Evolutionary conservation across 768 basidiomycete species (phyloP), one percentile per base, ranked within the genome.

Genomic region (Russula earlei): DNA sequence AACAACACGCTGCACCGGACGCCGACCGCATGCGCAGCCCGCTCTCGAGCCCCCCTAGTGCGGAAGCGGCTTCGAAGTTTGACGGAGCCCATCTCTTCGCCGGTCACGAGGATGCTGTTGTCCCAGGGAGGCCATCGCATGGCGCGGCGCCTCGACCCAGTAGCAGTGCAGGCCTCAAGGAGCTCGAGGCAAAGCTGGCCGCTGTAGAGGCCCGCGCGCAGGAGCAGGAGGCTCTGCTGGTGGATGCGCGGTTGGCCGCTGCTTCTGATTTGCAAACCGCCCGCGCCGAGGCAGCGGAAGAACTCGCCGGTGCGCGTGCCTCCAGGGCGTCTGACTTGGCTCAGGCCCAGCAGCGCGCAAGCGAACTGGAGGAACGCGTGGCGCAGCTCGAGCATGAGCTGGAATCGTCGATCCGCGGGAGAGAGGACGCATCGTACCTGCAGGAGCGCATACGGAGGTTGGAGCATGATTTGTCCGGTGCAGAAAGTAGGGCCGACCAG

Each of bases 41-140:
- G 3, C 48, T 55, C 31, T 71, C 70, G 38, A 69, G 69, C 22
- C 74, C 77, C 44, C 76, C 79, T 50, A n/a, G 5, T 31, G 11
- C 19, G 45, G 29, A 19, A 17, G 71, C 79, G 5, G 71, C 76
- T n/a, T 75, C 73, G 40, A 63, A 80, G 37, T 93, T 93, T 66
- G 87, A 89, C 52, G 88, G 88, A 12, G 81, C 85, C 0, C 89
- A 91, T 70, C 74, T 92, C 51, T 91, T 91, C 61, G 87, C 91
- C 0, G 90, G 91, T 0, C 86, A 91, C 61, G 81, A 78, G 4
- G 77, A 82, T 42, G 78, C 87, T 5, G 70, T 86, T 17, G 71
- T 85, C 0, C 87, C 86, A 0, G 70, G 67, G 37, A 22, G 14
- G n/a, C 43, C 20, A 10, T 31, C 20, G 11, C 55, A 40, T 2